Evolutionary conservation across 176 grass and related monocot species (phyloP).

Genomic region (Bothriochloa decipiens): DNA sequence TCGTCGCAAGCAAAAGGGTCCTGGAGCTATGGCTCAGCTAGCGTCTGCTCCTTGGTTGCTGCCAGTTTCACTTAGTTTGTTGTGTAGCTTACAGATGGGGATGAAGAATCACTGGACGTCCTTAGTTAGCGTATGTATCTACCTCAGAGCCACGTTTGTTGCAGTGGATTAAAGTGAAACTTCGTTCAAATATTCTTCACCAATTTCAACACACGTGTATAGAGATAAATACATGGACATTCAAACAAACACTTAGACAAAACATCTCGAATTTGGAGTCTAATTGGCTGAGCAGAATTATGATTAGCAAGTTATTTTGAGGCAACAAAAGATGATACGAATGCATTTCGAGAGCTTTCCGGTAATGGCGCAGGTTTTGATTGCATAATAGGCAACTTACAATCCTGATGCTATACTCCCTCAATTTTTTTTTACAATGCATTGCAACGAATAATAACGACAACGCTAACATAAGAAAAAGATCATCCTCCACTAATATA

Average conservation of each 20-base stretch:
- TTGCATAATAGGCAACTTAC: constrained; percentile 90
- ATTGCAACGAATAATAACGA: too few species aligned
- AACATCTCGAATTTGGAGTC: constrained; percentile 63
- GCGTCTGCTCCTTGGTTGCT: constrained; percentile 91
- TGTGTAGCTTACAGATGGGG: constrained; percentile 85
- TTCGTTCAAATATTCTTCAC: too few species aligned
- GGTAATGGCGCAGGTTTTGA: constrained; percentile 53
- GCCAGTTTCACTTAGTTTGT: constrained; percentile 56
- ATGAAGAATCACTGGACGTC: constrained; percentile 71
- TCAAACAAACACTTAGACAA: too few species aligned
- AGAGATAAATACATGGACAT: too few species aligned
- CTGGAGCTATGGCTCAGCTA: constrained; percentile 84
- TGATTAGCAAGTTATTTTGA: constrained; percentile 69
- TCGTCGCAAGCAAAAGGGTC: constrained; percentile 71
- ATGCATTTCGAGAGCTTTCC: constrained; percentile 50
- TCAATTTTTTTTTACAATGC: too few species aligned
- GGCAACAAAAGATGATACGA: constrained; percentile 61
- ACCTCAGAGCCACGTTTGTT: too few species aligned
- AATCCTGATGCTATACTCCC: constrained; percentile 72
- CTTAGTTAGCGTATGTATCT: too few species aligned
- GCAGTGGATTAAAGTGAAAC: too few species aligned
- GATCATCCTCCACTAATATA: too few species aligned
- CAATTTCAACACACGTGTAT: too few species aligned
- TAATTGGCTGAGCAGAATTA: constrained; percentile 50
- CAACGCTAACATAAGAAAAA: too few species aligned